Percentiles rank a stretch among this genome's conserved stretches.
phyloP scores from a whole-genome alignment of 139 green algal species.

The Spirogloea muscicola region DNA sequence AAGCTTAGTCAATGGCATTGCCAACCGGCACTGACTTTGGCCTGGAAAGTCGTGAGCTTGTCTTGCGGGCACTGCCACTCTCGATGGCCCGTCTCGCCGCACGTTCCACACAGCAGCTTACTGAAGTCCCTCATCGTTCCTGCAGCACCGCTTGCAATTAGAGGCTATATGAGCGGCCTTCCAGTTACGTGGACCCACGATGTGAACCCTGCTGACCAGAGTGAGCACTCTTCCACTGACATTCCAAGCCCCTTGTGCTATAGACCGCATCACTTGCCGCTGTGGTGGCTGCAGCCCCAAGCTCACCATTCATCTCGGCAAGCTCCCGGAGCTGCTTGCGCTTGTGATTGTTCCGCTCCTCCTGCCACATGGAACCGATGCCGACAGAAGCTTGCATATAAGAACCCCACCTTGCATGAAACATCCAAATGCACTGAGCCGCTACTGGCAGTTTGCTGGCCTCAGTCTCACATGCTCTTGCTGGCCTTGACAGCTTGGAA shows the following conservation, averaged over 20 bases:
- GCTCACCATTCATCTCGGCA: slow-evolving; percentile 80
- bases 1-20: background rate
- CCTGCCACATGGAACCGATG: too few relatives aligned
- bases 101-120: slow-evolving; percentile 6
- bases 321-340: slow-evolving; percentile 84
- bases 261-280: background rate
- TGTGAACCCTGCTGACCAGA: background rate
- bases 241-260: background rate
- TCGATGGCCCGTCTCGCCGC: slow-evolving; percentile 29
- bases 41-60: slow-evolving; percentile 40
- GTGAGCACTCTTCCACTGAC: background rate
- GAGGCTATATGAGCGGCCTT: background rate
- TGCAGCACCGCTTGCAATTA: background rate
- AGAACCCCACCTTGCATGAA: too few relatives aligned
- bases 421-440: too few relatives aligned
- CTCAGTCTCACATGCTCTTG: too few relatives aligned
- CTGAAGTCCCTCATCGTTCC: slow-evolving; percentile 32
- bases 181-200: background rate
- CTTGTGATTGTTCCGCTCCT: slow-evolving; percentile 87
- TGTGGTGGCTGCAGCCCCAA: background rate
- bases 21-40: slow-evolving; percentile 20
- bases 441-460: too few relatives aligned
- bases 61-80: slow-evolving; percentile 40
- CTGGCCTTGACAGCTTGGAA: too few relatives aligned
- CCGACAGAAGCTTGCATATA: too few relatives aligned